phyloP scores from a whole-genome alignment of 2,329 filamentous ascomycete genomes.

The Trichothecium roseum region DNA sequence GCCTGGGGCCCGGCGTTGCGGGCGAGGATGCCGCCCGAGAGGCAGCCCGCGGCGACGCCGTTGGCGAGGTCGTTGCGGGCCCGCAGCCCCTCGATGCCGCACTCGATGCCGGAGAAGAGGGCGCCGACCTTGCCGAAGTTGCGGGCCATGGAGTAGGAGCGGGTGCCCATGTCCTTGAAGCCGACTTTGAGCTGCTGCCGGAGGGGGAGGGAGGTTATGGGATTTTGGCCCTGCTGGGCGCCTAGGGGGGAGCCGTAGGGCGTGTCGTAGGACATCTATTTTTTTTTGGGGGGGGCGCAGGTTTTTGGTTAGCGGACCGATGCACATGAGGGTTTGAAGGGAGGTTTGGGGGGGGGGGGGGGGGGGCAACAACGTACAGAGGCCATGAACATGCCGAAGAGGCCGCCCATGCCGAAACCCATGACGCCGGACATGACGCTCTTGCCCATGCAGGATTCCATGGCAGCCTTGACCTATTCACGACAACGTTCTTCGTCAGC shows the following conservation, averaged over 20 bases:
- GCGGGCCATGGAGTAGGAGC: slow-evolving; percentile 74
- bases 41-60: slow-evolving; percentile 75
- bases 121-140: slow-evolving; percentile 93
- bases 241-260: slow-evolving; percentile 52
- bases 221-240: slow-evolving; percentile 24
- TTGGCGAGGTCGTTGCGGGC: slow-evolving; percentile 93
- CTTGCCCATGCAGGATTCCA: slow-evolving; percentile 90
- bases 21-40: slow-evolving; percentile 83
- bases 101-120: slow-evolving; percentile 87
- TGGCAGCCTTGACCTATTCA: slow-evolving; percentile 63
- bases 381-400: slow-evolving; percentile 97
- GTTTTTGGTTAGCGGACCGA: slow-evolving; percentile 7
- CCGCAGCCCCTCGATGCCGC: slow-evolving; percentile 82
- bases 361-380: slow-evolving; percentile 51
- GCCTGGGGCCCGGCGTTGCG: slow-evolving; percentile 84
- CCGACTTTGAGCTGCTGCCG: slow-evolving; percentile 74
- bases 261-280: slow-evolving; percentile 95
- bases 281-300: neutral
- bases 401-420: slow-evolving; percentile 86
- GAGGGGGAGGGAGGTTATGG: slow-evolving; percentile 58
- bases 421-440: slow-evolving; percentile 82
- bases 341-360: neutral
- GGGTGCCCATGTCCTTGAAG: slow-evolving; percentile 88
- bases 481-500: slow-evolving; percentile 1
- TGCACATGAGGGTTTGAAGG: neutral